Evolutionary conservation across 2,329 filamentous ascomycete species (phyloP).

Genomic region (Trichoderma simmonsii): DNA sequence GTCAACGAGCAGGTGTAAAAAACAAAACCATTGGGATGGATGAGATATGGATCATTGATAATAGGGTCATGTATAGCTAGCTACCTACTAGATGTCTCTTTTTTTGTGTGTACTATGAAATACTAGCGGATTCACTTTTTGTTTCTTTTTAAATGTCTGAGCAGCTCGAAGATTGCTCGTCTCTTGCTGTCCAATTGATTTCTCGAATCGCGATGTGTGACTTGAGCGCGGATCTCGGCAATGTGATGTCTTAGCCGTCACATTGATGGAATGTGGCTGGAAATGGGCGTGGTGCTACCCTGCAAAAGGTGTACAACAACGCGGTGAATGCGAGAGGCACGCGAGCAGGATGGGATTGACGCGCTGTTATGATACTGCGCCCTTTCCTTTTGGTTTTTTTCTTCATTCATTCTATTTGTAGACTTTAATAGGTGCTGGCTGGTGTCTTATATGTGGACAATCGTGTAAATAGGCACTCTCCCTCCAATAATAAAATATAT

Average conservation of each 20-base stretch:
- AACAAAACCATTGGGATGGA: neutral
- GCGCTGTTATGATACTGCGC: neutral
- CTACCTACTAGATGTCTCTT: neutral
- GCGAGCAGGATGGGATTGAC: neutral
- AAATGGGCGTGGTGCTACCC: neutral
- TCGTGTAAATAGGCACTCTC: neutral
- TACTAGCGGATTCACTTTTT: constrained; percentile 1
- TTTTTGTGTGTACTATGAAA: neutral
- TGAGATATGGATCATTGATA: neutral
- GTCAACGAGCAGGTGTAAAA: constrained; percentile 27
- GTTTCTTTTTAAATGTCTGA: neutral
- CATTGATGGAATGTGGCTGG: neutral
- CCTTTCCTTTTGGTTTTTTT: neutral
- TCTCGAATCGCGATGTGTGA: neutral
- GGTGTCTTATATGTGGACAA: too few species aligned
- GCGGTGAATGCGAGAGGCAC: neutral
- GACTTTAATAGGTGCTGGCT: neutral
- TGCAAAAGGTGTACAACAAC: neutral
- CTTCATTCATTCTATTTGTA: neutral
- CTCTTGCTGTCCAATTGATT: neutral
- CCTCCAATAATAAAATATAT: neutral
- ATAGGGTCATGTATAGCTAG: neutral
- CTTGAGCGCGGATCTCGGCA: neutral
- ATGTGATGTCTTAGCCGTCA: neutral
- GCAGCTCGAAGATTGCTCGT: neutral